Evolutionary conservation across 164 flowering plant species (phyloP).

Genomic region (Aristolochia fimbriata): DNA sequence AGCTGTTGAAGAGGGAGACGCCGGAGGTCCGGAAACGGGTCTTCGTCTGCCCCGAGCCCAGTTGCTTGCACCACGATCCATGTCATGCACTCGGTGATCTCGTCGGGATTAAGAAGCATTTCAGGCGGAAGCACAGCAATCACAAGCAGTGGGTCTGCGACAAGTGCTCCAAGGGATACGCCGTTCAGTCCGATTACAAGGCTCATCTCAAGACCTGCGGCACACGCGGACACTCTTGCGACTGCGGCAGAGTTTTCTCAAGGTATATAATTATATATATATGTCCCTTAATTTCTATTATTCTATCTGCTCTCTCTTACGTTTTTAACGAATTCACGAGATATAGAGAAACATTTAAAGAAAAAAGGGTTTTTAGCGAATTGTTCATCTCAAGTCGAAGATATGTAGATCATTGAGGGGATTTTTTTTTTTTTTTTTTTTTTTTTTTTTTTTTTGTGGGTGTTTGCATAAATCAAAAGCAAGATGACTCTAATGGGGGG

Average conservation of each 20-base stretch:
- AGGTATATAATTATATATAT: too few species aligned
- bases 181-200: conserved; percentile 94
- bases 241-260: conserved; percentile 94
- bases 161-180: conserved; percentile 87
- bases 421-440: too few species aligned
- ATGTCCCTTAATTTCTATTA: too few species aligned
- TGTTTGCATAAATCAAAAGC: neutral
- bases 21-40: conserved; percentile 73
- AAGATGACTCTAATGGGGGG: neutral
- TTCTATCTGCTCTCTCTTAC: too few species aligned
- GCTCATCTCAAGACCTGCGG: conserved; percentile 99
- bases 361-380: too few species aligned
- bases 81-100: conserved; percentile 94
- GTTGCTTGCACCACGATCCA: conserved; percentile 90
- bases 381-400: neutral
- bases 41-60: conserved; percentile 93
- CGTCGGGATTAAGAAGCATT: conserved; percentile 94
- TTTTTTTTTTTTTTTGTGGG: neutral
- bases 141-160: conserved; percentile 93
- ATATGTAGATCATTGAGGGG: neutral
- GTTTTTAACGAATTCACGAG: too few species aligned
- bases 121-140: conserved; percentile 78
- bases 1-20: conserved; percentile 75
- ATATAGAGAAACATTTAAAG: too few species aligned
- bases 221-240: conserved; percentile 94